Base-by-base conservation (phyloP, 2,329 filamentous ascomycete species). In the Verticillium dahliae region DNA sequence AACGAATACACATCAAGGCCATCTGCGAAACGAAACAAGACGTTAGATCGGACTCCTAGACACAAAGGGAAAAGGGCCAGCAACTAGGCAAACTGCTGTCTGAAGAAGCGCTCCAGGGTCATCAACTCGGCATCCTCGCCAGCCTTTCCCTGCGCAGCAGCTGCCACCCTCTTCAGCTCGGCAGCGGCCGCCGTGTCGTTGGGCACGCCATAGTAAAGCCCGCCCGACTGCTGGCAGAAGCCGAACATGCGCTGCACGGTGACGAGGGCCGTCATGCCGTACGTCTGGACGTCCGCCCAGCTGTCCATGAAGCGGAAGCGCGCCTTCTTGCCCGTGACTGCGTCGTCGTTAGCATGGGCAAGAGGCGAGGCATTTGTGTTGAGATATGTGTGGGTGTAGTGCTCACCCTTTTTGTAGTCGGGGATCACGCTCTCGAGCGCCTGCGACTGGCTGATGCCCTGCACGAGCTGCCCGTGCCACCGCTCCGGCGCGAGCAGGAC, bases 401-500 rank as follows among this genome's bases (percentile, higher is more conserved):
- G 18, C 45, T 52, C 34, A 72, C 71, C 66, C 56, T 71, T 71
- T 58, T 74, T 67, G 63, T 78, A 79, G 0, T 63, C 68, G 2
- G 66, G 62, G 0, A 72, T 66, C 4, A 75, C 60, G 15, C 72
- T 62, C 1, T 71, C 69, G 6, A 73, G 68, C 1, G 69, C 71
- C 7, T 63, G 63, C 9, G 73, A 69, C 27, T 72, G 66, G 62
- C 77, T 79, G 52, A 75, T 68, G 1, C 70, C 75, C 14, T 78
- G 77, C 0, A 79, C 64, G 0, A 76, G 65, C 4, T 64, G 66
- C 1, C 74, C 71, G 62, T 73, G 72, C 68, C 74, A 76, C 45
- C 70, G 69, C 55, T 68, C 68, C 1, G 77, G 77, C 13, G 73
- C 69, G 7, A 80, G 69, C 18, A 80, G 75, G 3, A 78, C 69